phyloP scores from a whole-genome alignment of 2,329 filamentous ascomycete genomes.

The Colletotrichum sp. region DNA sequence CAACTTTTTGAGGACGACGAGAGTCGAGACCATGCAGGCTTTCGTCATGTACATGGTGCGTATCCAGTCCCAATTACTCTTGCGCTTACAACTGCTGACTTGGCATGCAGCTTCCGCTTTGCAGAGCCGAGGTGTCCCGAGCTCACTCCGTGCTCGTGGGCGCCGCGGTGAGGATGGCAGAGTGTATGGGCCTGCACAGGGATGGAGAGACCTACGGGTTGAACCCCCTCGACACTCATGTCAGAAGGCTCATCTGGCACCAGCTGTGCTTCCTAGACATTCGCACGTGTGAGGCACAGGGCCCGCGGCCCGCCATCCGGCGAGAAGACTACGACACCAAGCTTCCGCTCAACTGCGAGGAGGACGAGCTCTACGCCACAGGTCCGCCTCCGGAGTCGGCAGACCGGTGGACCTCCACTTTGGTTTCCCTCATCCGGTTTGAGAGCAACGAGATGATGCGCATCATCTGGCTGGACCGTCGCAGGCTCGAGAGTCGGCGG shows the following conservation, averaged over 20 bases:
- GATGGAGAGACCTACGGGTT: slow-evolving; percentile 71
- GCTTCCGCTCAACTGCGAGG: slow-evolving; percentile 73
- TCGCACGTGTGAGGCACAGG: slow-evolving; percentile 75
- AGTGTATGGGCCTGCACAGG: slow-evolving; percentile 78
- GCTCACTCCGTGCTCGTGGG: slow-evolving; percentile 76
- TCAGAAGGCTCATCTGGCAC: slow-evolving; percentile 76
- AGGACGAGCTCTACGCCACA: slow-evolving; percentile 59
- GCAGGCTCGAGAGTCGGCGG: slow-evolving; percentile 65
- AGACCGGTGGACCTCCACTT: slow-evolving; percentile 69
- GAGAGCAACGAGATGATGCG: slow-evolving; percentile 77
- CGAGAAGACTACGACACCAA: slow-evolving; percentile 77
- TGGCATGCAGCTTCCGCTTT: slow-evolving; percentile 66
- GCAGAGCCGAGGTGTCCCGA: slow-evolving; percentile 72
- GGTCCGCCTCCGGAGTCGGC: slow-evolving; percentile 46
- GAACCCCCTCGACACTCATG: slow-evolving; percentile 70
- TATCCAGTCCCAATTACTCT: slow-evolving; percentile 9
- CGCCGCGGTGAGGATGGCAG: slow-evolving; percentile 73
- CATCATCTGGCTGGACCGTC: slow-evolving; percentile 70
- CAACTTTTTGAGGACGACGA: slow-evolving; percentile 71
- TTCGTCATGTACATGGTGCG: slow-evolving; percentile 77
- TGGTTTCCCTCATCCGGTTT: slow-evolving; percentile 70
- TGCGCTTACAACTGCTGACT: slow-evolving; percentile 18
- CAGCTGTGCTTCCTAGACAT: slow-evolving; percentile 80
- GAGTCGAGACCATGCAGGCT: slow-evolving; percentile 76
- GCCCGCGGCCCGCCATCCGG: slow-evolving; percentile 73